Conservation (phyloP, 768 basidiomycete species). For the Artomyces pyxidatus region DNA sequence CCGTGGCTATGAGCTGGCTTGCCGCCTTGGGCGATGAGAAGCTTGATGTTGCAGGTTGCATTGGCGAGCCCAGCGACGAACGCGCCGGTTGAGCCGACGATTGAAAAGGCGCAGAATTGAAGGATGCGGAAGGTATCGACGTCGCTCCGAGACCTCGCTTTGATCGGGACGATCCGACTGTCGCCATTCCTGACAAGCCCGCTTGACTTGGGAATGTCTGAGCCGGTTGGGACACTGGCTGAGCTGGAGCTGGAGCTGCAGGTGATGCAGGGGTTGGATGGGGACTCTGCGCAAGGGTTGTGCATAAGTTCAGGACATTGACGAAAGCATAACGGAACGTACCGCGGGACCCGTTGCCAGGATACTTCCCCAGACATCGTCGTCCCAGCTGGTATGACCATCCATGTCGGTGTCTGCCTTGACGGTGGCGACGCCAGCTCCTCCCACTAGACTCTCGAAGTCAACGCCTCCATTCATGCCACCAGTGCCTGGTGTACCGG, state of each 20-base stretch:
- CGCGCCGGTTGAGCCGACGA: constrained; percentile 8
- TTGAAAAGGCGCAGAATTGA: constrained; percentile 24
- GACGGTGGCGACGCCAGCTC: constrained; percentile 35
- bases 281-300: constrained; percentile 21
- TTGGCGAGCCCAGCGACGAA: constrained; percentile 1
- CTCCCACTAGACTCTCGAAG: constrained; percentile 82
- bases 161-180: constrained; percentile 9
- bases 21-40: constrained; percentile 6
- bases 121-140: constrained; percentile 27
- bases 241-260: not conserved
- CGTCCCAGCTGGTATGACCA: constrained; percentile 53
- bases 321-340: not conserved
- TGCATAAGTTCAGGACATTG: constrained; percentile 3
- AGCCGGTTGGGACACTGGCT: constrained; percentile 15
- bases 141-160: constrained; percentile 29
- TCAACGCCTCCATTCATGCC: constrained; percentile 50
- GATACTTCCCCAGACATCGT: constrained; percentile 81
- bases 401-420: constrained; percentile 39
- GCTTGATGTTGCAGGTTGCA: constrained; percentile 13
- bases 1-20: constrained; percentile 12
- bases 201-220: constrained; percentile 13
- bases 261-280: not conserved
- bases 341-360: constrained; percentile 38
- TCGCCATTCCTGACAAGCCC: no score
- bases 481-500: constrained; percentile 24